Percentiles rank a stretch among this genome's conserved stretches.
Evolutionary conservation across 495 filamentous ascomycete species (phyloP).

Genomic region (Penicillium daleae): DNA sequence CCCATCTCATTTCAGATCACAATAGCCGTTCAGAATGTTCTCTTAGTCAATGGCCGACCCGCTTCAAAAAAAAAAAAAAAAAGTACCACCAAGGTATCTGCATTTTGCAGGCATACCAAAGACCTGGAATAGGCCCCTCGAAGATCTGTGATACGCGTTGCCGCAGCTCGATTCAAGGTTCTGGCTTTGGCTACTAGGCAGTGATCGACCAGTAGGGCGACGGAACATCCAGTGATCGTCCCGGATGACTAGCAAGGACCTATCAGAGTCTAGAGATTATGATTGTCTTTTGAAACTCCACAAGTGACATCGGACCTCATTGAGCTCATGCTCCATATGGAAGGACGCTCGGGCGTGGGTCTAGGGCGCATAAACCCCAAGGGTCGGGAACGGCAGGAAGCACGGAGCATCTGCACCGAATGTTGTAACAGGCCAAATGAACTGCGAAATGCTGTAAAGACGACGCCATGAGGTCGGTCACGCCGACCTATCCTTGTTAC

Average conservation of each 20-base stretch:
- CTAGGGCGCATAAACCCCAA: constrained; percentile 5
- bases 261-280: not conserved
- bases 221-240: constrained; percentile 1
- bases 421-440: not conserved
- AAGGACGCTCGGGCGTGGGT: not conserved
- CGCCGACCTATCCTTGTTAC: not conserved
- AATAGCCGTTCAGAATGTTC: not conserved
- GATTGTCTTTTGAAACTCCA: not conserved
- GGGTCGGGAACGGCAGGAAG: constrained; percentile 1
- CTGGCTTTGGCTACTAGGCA: not conserved
- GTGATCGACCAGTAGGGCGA: constrained; percentile 7
- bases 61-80: no score
- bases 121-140: constrained; percentile 3
- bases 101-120: constrained; percentile 11
- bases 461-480: not conserved
- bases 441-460: not conserved
- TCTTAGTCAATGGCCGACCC: not conserved
- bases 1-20: not conserved
- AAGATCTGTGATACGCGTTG: not conserved
- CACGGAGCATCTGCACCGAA: not conserved
- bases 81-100: not conserved
- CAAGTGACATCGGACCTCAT: not conserved
- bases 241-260: not conserved
- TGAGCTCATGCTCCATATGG: constrained; percentile 1
- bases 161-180: constrained; percentile 3